phyloP scores from a whole-genome alignment of 495 filamentous ascomycete species.

The Diplogelasinospora grovesii region DNA sequence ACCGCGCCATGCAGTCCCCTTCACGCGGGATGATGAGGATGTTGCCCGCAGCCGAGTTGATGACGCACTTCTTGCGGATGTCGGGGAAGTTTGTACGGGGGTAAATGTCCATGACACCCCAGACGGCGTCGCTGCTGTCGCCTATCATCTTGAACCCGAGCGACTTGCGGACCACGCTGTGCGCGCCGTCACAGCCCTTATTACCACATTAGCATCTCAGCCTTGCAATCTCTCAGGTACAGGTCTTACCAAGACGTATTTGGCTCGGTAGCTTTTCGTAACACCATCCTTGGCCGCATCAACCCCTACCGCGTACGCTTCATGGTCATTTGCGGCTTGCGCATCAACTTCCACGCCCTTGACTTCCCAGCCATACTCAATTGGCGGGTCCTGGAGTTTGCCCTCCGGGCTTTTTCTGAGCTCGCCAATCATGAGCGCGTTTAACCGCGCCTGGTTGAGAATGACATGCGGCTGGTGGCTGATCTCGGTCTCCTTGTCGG shows the following conservation, averaged over 20 bases:
- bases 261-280: constrained; percentile 51
- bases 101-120: constrained; percentile 78
- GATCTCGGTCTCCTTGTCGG: constrained; percentile 57
- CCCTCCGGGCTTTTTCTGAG: constrained; percentile 37
- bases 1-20: constrained; percentile 51
- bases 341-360: constrained; percentile 47
- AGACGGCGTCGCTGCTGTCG: constrained; percentile 60
- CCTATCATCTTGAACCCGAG: constrained; percentile 68
- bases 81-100: constrained; percentile 72
- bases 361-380: constrained; percentile 60
- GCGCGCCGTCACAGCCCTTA: constrained; percentile 76
- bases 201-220: constrained; percentile 6
- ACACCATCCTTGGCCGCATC: constrained; percentile 42
- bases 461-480: constrained; percentile 69
- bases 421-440: constrained; percentile 51
- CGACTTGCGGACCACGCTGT: constrained; percentile 58
- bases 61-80: constrained; percentile 52
- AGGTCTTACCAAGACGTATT: constrained; percentile 58
- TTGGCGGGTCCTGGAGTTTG: constrained; percentile 29
- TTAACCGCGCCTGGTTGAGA: constrained; percentile 68
- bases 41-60: constrained; percentile 49
- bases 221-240: not conserved
- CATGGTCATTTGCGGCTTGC: constrained; percentile 27
- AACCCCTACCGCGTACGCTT: constrained; percentile 49
- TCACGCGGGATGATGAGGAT: constrained; percentile 62